A percentile compares a stretch with the other conserved stretches of the same genome.
These are phyloP conservation scores for Solanum sejunctum DNA, from an alignment of 257 asterid genomes.

Conservation along the genomic window DNA sequence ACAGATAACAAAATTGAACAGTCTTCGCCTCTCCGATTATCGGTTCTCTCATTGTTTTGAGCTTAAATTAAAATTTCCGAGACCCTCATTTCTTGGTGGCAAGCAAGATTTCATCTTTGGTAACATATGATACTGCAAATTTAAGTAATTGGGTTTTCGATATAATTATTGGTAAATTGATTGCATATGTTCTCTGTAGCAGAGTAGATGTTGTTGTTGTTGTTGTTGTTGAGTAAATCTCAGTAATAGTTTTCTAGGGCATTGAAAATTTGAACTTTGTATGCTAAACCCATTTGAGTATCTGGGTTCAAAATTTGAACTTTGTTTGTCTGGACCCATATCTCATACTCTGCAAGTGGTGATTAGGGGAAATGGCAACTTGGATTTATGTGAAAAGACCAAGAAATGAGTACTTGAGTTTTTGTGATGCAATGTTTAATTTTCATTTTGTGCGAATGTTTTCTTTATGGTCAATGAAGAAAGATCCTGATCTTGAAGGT, in stretches of 20 bases:
- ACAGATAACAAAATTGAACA: background rate
- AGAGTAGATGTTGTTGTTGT: background rate
- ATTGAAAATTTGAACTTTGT: background rate
- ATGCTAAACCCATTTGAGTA: background rate
- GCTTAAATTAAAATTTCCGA: too few relatives aligned
- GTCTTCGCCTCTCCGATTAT: background rate
- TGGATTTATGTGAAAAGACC: constrained; percentile 3
- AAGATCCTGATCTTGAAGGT: constrained; percentile 80
- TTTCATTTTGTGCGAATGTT: constrained; percentile 15
- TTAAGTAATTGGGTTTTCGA: background rate
- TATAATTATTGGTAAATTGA: background rate
- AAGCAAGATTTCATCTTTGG: background rate
- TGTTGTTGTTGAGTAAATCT: background rate
- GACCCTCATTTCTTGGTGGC: background rate
- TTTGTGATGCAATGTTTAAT: background rate
- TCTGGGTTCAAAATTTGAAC: background rate
- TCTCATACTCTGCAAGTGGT: background rate
- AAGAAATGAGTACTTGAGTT: constrained; percentile 8
- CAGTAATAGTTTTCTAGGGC: background rate
- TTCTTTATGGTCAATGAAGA: constrained; percentile 94
- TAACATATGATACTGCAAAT: background rate
- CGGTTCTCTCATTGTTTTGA: background rate
- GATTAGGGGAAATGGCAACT: constrained; percentile 16
- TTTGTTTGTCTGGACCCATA: background rate
- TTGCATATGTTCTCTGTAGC: background rate